These are phyloP conservation scores for Pyrenochaeta sp. DNA, from an alignment of 2,329 filamentous ascomycete genomes.

Conservation along the genomic window DNA sequence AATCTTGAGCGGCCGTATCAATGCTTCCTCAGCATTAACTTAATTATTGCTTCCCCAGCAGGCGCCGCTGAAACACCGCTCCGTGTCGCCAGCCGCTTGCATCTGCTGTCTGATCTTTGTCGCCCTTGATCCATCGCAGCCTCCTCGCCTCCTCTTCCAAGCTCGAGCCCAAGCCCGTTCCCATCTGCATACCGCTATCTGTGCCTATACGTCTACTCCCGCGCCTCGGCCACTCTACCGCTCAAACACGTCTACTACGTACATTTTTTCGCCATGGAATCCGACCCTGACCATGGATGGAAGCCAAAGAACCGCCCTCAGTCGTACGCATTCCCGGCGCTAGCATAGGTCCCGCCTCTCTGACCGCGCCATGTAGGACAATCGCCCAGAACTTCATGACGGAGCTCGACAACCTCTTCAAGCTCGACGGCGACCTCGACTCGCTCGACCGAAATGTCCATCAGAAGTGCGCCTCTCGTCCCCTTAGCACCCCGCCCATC, in stretches of 20 bases:
- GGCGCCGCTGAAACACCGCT: conserved; percentile 43
- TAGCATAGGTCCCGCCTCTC: conserved; percentile 28
- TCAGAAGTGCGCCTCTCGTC: conserved; percentile 74
- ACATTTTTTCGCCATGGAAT: conserved; percentile 33
- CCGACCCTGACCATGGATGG: conserved; percentile 76
- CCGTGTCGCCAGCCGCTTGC: conserved; percentile 24
- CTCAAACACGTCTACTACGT: too few relatives aligned
- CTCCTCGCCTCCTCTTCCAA: conserved; percentile 12
- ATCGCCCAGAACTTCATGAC: conserved; percentile 87
- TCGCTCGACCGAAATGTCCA: conserved; percentile 77
- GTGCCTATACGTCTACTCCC: conserved; percentile 5
- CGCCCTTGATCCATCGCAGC: conserved; percentile 13
- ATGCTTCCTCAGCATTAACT: too few relatives aligned
- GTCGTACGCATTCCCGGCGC: conserved; percentile 67
- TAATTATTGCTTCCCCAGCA: conserved; percentile 17
- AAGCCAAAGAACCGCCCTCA: conserved; percentile 82
- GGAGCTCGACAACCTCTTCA: conserved; percentile 88
- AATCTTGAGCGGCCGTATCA: conserved; percentile 33
- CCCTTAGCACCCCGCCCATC: neutral
- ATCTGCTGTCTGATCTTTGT: conserved; percentile 14
- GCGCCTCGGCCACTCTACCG: conserved; percentile 5
- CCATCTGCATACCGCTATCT: conserved; percentile 9
- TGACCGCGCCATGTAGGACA: conserved; percentile 65
- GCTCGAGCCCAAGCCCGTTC: too few relatives aligned
- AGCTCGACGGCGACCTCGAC: conserved; percentile 79